Percentiles rank a stretch among this genome's conserved stretches.
phyloP scores from a whole-genome alignment of 2,329 filamentous ascomycete species.

The Epichloe hybrida region DNA sequence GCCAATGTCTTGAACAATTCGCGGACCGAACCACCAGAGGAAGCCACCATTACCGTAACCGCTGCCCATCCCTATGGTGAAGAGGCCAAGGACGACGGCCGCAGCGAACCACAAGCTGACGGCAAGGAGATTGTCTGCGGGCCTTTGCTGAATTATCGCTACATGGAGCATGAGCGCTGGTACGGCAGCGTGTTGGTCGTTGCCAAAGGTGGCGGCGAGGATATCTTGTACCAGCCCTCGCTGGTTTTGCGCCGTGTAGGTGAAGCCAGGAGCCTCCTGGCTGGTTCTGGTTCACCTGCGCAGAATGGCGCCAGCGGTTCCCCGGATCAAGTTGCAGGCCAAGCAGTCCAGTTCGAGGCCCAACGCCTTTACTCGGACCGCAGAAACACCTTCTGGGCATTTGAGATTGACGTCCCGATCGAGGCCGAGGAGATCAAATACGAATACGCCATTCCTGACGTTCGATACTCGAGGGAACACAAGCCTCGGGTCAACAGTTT shows the following conservation, averaged over 20 bases:
- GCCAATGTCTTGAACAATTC: slow-evolving; percentile 42
- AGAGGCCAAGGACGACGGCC: slow-evolving; percentile 1
- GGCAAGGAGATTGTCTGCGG: slow-evolving; percentile 54
- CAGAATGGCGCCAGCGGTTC: slow-evolving; percentile 17
- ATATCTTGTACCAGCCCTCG: slow-evolving; percentile 43
- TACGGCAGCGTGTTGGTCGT: slow-evolving; percentile 78
- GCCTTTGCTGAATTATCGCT: slow-evolving; percentile 64
- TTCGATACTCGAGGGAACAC: slow-evolving; percentile 45
- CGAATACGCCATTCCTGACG: slow-evolving; percentile 59
- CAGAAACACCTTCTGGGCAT: slow-evolving; percentile 82
- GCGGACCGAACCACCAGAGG: slow-evolving; percentile 31
- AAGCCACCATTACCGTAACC: slow-evolving; percentile 37
- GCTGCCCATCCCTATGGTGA: slow-evolving; percentile 12
- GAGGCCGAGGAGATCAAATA: slow-evolving; percentile 56
- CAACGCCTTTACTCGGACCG: slow-evolving; percentile 51
- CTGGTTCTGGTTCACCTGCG: slow-evolving; percentile 11
- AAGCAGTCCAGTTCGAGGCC: slow-evolving; percentile 27
- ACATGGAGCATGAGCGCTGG: slow-evolving; percentile 62
- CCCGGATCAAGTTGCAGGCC: slow-evolving; percentile 14
- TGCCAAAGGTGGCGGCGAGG: slow-evolving; percentile 53
- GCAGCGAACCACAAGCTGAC: slow-evolving; percentile 19
- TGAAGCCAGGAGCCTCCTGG: slow-evolving; percentile 9
- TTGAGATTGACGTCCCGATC: slow-evolving; percentile 69
- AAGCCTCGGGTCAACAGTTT: slow-evolving; percentile 55
- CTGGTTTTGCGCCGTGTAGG: slow-evolving; percentile 38